A percentile compares a stretch with the other conserved stretches of the same genome.
Conservation (phyloP, 2,329 filamentous ascomycete genomes). For the Amphichorda felina region DNA sequence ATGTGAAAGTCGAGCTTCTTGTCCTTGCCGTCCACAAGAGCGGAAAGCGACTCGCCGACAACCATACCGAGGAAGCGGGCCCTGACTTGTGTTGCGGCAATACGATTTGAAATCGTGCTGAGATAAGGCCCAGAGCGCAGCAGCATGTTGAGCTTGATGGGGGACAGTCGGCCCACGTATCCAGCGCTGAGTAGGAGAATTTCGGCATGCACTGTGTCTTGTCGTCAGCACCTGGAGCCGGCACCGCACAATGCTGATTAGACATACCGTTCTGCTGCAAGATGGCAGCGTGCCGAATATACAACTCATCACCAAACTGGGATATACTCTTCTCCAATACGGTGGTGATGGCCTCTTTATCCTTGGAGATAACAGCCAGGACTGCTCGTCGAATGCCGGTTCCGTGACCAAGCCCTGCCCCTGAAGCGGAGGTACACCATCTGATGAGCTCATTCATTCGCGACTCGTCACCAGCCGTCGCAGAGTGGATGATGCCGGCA, state of each 20-base stretch:
- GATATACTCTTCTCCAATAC: conserved; percentile 57
- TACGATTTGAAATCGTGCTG: conserved; percentile 70
- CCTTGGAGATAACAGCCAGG: conserved; percentile 42
- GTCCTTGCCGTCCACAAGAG: conserved; percentile 53
- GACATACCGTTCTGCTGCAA: conserved; percentile 73
- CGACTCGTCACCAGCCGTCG: conserved; percentile 34
- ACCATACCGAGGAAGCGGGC: conserved; percentile 81
- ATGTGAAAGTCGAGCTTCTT: conserved; percentile 73
- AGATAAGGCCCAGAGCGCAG: conserved; percentile 65
- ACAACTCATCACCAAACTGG: conserved; percentile 76
- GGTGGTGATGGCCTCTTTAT: conserved; percentile 35
- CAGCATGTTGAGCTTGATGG: conserved; percentile 55
- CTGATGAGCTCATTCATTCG: conserved; percentile 42
- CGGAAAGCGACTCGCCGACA: conserved; percentile 61
- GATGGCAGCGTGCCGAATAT: conserved; percentile 75
- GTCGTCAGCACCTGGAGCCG: conserved; percentile 8
- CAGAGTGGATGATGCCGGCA: conserved; percentile 39
- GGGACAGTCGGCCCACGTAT: conserved; percentile 55
- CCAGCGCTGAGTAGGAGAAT: conserved; percentile 66
- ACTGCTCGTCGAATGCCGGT: conserved; percentile 57
- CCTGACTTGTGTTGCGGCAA: conserved; percentile 62
- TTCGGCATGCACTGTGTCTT: conserved; percentile 59
- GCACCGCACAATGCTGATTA: not conserved
- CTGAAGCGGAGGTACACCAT: conserved; percentile 55
- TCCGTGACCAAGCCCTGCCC: conserved; percentile 51